Conservation (phyloP, 176 grass and related monocot species). For the Bonia amplexicaulis region DNA sequence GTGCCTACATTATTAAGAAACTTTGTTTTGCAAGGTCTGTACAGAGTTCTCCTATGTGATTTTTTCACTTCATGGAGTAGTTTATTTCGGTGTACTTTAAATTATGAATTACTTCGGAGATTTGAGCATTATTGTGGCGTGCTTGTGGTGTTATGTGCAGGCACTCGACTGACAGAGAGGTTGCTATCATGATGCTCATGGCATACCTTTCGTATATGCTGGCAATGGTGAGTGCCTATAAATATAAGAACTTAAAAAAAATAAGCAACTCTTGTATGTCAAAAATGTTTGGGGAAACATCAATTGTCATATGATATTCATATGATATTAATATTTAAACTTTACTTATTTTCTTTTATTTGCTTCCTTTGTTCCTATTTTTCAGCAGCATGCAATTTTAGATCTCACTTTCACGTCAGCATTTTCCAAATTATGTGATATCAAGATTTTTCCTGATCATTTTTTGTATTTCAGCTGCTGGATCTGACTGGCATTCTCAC, state of each 20-base stretch:
- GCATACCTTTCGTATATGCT: slow-evolving; percentile 96
- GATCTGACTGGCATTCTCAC: slow-evolving; percentile 92
- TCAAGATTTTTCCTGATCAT: slow-evolving; percentile 1
- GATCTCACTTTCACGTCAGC: neutral
- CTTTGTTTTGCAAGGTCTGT: slow-evolving; percentile 85
- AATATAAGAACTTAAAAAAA: neutral
- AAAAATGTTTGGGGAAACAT: neutral
- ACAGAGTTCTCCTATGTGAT: neutral
- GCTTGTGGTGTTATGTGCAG: slow-evolving; percentile 38
- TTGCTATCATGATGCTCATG: slow-evolving; percentile 96
- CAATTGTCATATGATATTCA: neutral
- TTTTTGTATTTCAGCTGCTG: slow-evolving; percentile 63
- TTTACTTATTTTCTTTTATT: neutral
- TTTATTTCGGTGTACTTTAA: slow-evolving; percentile 3
- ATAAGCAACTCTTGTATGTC: neutral
- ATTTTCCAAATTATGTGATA: slow-evolving; percentile 12
- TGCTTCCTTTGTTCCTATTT: neutral
- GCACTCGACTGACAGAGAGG: slow-evolving; percentile 96
- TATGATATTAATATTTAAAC: neutral
- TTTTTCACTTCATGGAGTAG: neutral
- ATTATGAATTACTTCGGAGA: neutral
- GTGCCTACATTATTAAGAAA: slow-evolving; percentile 86
- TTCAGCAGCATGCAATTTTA: neutral
- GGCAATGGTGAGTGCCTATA: slow-evolving; percentile 59
- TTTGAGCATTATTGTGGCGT: neutral